Base-by-base conservation (phyloP, 2,329 filamentous ascomycete genomes). In the Dactylellina sp. region DNA sequence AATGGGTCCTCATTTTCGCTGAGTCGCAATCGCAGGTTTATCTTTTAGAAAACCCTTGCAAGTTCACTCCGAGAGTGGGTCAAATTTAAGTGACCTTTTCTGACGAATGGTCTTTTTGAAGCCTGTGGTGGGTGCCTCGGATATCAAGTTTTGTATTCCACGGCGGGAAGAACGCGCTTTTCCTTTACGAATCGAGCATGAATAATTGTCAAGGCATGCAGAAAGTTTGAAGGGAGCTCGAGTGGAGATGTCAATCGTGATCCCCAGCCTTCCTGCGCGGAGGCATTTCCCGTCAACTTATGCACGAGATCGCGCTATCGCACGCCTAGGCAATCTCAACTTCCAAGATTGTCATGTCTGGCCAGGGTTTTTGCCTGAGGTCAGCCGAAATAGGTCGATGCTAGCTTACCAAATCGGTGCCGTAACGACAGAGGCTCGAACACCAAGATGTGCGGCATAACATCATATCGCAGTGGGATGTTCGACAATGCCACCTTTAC, bases 381-480 rank as follows among this genome's bases (percentile, higher is more conserved):
- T 64, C 24, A 25, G 47, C 20, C 25, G 49, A 63, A 25, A 24
- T 49, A 39, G 59, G 50, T 64, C 40, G 62, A 18, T 39, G 22
- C 44, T 52, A 20, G 46, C 28, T 61, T 35, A 20, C 50, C 16
- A 20, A 28, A 22, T 25, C 2, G 42, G 35, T 46, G 39, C 22
- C 46, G 37, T 40, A 25, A 44, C 32, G 40, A 12, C n/a, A 20
- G 40, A n/a, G 1, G 28, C 35, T 9, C 25, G n/a, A 42, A 50
- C 18, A 32, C 20, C 35, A 7, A 52, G 49, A 37, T 39, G 46
- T 32, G 32, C 46, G n/a, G 18, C 28, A 66, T 61, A 61, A 66
- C 61, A 47, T 66, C 70, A 66, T 61, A 74, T 74, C 66, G 61
- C 70, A 44, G 70, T 62, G 49, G 24, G 16, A 66, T 55, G 47